Evolutionary conservation across 306 rosid genomes (phyloP), one percentile per base, ranked within the genome.

Genomic region (Cicer chorassanicum): DNA sequence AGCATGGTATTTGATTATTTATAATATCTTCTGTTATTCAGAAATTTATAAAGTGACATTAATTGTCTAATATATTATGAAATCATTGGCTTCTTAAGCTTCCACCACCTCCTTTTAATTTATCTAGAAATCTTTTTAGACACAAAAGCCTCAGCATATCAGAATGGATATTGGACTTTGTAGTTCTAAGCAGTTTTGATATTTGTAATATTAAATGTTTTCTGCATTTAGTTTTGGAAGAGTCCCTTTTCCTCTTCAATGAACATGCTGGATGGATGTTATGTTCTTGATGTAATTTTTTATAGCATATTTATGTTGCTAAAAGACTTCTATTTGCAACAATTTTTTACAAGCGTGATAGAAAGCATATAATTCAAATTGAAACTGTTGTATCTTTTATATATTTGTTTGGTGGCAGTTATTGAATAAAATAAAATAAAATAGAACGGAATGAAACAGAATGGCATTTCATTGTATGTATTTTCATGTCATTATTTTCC

Each of bases 111-210:
- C 36, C 24, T 34, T 19, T 38, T 53, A 45, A 60, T 56, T 67
- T 68, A 44, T 78, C 48, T 60, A 60, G 48, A 56, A 48, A 81
- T 72, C 56, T 54, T 76, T 64, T 46, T 61, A 13, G 87, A 8
- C 70, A 76, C 57, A 44, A 68, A 62, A 41, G 40, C 38, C 18
- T 46, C 48, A 39, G 9, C 75, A 64, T 66, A 45, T 60, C 21
- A 72, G 60, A 64, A 83, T 55, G 65, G 56, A 40, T 70, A 55
- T 83, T 60, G 64, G 66, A 39, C 40, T 46, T 49, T 68, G 41
- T 43, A 59, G 38, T 66, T 75, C 38, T 65, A 60, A 48, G 74
- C 55, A 81, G 82, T 72, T 60, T 68, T 82, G 75, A 21, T 65
- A 65, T 60, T 57, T 65, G 41, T 61, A 54, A 44, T 43, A 34